phyloP scores from a whole-genome alignment of 495 filamentous ascomycete genomes.

The Aspergillus carlsbadensis region DNA sequence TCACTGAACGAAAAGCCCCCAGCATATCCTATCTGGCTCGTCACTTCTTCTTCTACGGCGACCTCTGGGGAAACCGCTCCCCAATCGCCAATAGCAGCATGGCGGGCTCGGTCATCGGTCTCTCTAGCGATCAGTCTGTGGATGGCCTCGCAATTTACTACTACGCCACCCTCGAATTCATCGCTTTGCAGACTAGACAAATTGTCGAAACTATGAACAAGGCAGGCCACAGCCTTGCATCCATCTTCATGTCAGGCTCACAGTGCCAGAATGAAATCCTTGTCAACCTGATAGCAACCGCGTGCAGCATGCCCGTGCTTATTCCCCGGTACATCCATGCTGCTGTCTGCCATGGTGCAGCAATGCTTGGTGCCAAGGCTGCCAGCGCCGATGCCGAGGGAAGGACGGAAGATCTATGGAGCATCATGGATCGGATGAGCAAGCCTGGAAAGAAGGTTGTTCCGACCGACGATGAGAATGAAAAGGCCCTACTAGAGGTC shows the following conservation, averaged over 20 bases:
- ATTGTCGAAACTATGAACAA: slow-evolving; percentile 92
- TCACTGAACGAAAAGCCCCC: slow-evolving; percentile 63
- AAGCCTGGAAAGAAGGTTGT: slow-evolving; percentile 83
- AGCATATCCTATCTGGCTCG: slow-evolving; percentile 79
- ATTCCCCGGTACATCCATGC: slow-evolving; percentile 91
- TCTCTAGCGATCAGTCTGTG: slow-evolving; percentile 79
- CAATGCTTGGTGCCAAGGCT: slow-evolving; percentile 95
- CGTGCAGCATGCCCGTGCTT: slow-evolving; percentile 85
- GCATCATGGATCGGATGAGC: slow-evolving; percentile 96
- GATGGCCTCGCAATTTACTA: slow-evolving; percentile 88
- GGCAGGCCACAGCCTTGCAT: slow-evolving; percentile 77
- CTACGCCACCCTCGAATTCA: slow-evolving; percentile 94
- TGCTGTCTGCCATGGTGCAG: slow-evolving; percentile 94
- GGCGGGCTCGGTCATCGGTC: slow-evolving; percentile 82
- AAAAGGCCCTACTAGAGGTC: slow-evolving; percentile 74
- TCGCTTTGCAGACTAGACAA: slow-evolving; percentile 91
- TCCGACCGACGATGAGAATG: slow-evolving; percentile 63
- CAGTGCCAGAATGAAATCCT: slow-evolving; percentile 95
- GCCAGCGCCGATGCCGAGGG: slow-evolving; percentile 75
- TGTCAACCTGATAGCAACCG: slow-evolving; percentile 85
- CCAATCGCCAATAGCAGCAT: slow-evolving; percentile 90
- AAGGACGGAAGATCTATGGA: slow-evolving; percentile 82
- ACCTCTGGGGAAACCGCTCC: slow-evolving; percentile 96
- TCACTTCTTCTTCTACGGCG: slow-evolving; percentile 97
- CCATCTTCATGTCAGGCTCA: slow-evolving; percentile 97